phyloP scores from a whole-genome alignment of 352 stramenopile genomes.

The Elongisporangium undulatum region DNA sequence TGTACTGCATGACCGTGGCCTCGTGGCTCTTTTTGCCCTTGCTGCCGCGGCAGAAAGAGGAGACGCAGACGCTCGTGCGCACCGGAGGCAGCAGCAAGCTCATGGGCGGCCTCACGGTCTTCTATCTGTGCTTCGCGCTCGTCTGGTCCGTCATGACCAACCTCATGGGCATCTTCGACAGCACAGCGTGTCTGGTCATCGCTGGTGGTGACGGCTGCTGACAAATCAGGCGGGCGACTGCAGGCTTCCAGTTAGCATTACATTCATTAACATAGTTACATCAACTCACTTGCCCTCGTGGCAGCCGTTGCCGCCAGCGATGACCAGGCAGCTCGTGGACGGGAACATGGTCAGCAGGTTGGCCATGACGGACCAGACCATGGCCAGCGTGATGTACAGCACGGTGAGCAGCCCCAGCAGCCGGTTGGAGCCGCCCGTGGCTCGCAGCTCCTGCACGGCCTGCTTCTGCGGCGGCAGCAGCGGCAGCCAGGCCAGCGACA shows the following conservation, averaged over 20 bases:
- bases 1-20: constrained; percentile 14
- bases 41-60: constrained; percentile 20
- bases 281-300: constrained; percentile 1
- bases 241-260: no score
- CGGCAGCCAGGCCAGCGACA: constrained; percentile 25
- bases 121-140: constrained; percentile 2
- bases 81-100: constrained; percentile 14
- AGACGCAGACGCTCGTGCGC: constrained; percentile 13
- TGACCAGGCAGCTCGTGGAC: constrained; percentile 15
- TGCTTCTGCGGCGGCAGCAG: constrained; percentile 26
- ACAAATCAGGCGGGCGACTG: no score
- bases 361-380: constrained; percentile 24
- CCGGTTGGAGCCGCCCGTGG: constrained; percentile 13
- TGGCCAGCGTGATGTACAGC: constrained; percentile 14
- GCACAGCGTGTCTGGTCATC: no score
- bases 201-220: no score
- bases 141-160: no score
- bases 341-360: constrained; percentile 22
- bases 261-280: no score
- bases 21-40: constrained; percentile 16
- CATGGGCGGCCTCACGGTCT: constrained; percentile 14
- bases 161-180: no score
- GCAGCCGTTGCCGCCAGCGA: constrained; percentile 15
- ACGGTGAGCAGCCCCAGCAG: constrained; percentile 16
- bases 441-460: constrained; percentile 19